phyloP scores from a whole-genome alignment of 2,329 filamentous ascomycete species.

The Ophiostoma quercus region DNA sequence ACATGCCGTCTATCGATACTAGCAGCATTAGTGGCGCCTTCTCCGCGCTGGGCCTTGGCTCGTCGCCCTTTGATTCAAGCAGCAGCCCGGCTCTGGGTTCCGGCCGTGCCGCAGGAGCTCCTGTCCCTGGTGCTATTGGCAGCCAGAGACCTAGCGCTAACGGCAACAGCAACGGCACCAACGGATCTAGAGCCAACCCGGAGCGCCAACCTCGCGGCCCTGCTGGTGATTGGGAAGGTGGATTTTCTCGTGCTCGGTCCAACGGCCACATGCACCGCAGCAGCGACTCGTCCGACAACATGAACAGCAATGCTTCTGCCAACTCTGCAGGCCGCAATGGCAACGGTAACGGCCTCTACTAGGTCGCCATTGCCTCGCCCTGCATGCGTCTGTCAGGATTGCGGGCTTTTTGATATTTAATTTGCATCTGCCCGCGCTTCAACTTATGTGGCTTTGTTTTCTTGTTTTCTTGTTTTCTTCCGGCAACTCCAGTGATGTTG shows the following conservation, averaged over 20 bases:
- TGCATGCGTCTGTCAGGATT: no score
- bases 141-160: constrained; percentile 54
- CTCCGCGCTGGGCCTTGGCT: constrained; percentile 47
- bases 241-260: constrained; percentile 51
- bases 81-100: constrained; percentile 11
- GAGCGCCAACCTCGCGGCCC: constrained; percentile 61
- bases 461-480: neutral
- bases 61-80: constrained; percentile 40
- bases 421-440: neutral
- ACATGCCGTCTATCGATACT: neutral
- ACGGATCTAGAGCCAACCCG: constrained; percentile 43
- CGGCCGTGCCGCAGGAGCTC: neutral
- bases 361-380: neutral
- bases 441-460: neutral
- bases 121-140: constrained; percentile 54
- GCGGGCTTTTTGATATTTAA: neutral
- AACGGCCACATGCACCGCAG: constrained; percentile 59
- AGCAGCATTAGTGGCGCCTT: constrained; percentile 45
- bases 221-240: constrained; percentile 53
- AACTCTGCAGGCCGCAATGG: constrained; percentile 1
- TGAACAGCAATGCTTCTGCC: neutral
- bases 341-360: constrained; percentile 8
- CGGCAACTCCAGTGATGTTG: constrained; percentile 1
- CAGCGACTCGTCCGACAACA: constrained; percentile 44
- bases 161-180: constrained; percentile 17